Evolutionary conservation across 75 land plant genomes (phyloP), one percentile per base, ranked within the genome.

Genomic region (Sequoia sempervirens): DNA sequence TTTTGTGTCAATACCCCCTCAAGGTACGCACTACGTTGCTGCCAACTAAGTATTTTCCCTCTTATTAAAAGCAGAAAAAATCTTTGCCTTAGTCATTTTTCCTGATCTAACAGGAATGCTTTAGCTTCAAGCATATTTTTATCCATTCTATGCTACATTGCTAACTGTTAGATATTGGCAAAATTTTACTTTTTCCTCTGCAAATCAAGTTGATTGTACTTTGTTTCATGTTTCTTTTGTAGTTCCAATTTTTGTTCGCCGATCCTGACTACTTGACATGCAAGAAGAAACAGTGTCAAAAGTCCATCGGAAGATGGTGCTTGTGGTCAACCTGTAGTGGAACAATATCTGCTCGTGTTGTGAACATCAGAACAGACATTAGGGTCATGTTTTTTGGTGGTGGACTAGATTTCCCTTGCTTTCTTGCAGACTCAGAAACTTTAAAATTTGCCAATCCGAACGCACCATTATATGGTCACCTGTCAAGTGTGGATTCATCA

Each of bases 1-100:
- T 96, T 64, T 87, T 91, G 7, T 96, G 98, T 64, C 96, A 94
- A 81, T 96, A 96, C 87, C 98, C 98, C 64, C 88, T 94, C 81
- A 96, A 96, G 98, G 98, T 96, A 84, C 10, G 80, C n/a, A 15
- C 26, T 23, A 78, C 28, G 17, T 43, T 36, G 50, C 47, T 26
- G n/a, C 14, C 47, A 41, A 20, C 1, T 78, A 43, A 30, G 80
- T 43, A 12, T 13, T 26, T 75, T 37, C n/a, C 7, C 7, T 75
- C 47, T 64, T 26, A 43, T 41, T 4, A 10, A 11, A 70, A 78
- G 14, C 30, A 41, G n/a, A 43, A 43, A 75, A 78, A 78, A 45
- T 52, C 32, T 78, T 45, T 78, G 45, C 50, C 28, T 0, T 7
- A 26, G n/a, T 45, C 52, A 78, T 78, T 40, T 40, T 76, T 10